A percentile compares a stretch with the other conserved stretches of the same genome.
Conservation (phyloP, 225 moss, liverwort and hornwort genomes). For the Pseudisothecium myosuroides region DNA sequence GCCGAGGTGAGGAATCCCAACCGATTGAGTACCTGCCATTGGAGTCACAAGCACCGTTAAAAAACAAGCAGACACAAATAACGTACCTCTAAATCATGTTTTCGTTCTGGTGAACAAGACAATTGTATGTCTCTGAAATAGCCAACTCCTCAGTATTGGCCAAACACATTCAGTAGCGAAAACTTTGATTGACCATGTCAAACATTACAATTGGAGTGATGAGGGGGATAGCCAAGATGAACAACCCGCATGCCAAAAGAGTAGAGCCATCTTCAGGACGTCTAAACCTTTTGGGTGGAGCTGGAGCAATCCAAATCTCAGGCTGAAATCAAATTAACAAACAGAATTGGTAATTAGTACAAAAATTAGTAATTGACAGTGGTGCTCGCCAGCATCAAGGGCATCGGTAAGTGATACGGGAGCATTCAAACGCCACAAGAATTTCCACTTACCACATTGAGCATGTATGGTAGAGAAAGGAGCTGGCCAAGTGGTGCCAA, state of each 20-base stretch:
- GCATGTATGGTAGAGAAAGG: constrained; percentile 43
- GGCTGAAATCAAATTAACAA: constrained; percentile 32
- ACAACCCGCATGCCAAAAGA: constrained; percentile 70
- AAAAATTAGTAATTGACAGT: neutral
- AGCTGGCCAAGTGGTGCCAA: constrained; percentile 33
- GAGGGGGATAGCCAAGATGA: neutral
- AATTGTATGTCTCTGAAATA: neutral
- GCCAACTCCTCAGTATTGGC: neutral
- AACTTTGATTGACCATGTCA: neutral
- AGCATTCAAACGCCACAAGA: neutral
- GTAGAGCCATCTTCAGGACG: constrained; percentile 38
- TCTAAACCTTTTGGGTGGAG: constrained; percentile 54
- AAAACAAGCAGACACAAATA: neutral
- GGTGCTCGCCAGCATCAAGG: neutral
- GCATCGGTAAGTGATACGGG: neutral
- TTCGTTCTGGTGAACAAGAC: neutral
- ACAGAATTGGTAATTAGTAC: neutral
- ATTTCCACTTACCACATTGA: constrained; percentile 44
- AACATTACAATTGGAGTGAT: neutral
- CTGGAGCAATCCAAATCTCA: constrained; percentile 45
- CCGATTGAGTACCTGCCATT: constrained; percentile 68
- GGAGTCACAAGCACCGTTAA: neutral
- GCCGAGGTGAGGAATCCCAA: constrained; percentile 67
- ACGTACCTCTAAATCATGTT: neutral
- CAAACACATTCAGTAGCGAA: neutral